Conservation (phyloP, 2,329 filamentous ascomycete species). For the Pseudogymnoascus sp. region DNA sequence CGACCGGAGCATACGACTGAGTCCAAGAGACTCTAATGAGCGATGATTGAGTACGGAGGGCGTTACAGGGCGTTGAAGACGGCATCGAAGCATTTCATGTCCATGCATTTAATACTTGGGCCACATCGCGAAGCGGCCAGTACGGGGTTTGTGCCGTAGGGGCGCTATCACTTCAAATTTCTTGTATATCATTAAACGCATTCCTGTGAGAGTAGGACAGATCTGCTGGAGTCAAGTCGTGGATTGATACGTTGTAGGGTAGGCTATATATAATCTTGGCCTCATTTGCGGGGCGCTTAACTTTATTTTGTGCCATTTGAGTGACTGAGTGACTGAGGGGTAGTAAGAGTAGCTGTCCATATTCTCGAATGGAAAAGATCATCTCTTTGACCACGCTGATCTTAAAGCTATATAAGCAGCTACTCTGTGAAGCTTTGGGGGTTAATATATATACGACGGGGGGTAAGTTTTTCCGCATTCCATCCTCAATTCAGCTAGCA, state of each 20-base stretch:
- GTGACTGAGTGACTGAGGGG: not conserved
- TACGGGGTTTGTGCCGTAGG: not conserved
- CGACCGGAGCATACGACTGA: not conserved
- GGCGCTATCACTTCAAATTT: not conserved
- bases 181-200: conserved; percentile 6
- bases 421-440: not conserved
- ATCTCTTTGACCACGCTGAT: not conserved
- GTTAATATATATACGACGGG: not conserved
- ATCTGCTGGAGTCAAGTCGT: not conserved
- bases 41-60: not conserved
- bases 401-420: not conserved
- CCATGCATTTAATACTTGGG: conserved; percentile 3
- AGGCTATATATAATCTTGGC: conserved; percentile 3
- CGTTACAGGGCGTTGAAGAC: not conserved
- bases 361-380: not conserved
- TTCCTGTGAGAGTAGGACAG: not conserved
- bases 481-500: not conserved
- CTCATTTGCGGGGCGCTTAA: not conserved
- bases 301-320: not conserved
- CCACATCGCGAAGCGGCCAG: not conserved
- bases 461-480: not conserved
- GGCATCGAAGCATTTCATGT: not conserved
- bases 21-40: conserved; percentile 4
- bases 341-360: not conserved
- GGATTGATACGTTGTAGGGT: not conserved